These are phyloP conservation scores for Dimargaris xerosporica DNA, from an alignment of 192 early-diverging fungal species.

Conservation along the genomic window DNA sequence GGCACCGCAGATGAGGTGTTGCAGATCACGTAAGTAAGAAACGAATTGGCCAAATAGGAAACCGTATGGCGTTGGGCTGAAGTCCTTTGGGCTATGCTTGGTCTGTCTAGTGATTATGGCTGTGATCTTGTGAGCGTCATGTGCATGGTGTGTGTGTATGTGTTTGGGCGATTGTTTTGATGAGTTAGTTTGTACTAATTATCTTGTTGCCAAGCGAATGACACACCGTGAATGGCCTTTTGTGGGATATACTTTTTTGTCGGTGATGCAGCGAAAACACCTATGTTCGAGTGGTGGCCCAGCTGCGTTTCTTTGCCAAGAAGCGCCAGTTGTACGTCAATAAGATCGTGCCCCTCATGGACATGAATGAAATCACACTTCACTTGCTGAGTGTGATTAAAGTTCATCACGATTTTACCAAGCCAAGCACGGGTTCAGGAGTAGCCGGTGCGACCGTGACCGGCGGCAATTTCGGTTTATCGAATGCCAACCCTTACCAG, in stretches of 20 bases:
- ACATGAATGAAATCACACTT: conserved; percentile 62
- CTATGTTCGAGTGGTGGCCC: conserved; percentile 61
- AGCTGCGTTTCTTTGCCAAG: conserved; percentile 44
- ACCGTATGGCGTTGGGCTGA: no score
- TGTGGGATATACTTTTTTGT: no score
- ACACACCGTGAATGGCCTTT: no score
- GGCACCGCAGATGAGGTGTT: conserved; percentile 8
- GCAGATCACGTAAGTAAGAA: conserved; percentile 13
- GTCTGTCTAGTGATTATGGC: no score
- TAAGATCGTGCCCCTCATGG: conserved; percentile 42
- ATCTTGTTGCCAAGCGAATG: no score
- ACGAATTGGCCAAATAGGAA: conserved; percentile 8
- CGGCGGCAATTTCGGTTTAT: conserved; percentile 11
- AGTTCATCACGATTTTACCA: conserved; percentile 39
- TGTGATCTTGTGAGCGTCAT: no score
- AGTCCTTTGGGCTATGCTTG: no score
- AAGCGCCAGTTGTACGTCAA: conserved; percentile 34
- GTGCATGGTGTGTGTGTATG: no score
- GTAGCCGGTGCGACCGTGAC: conserved; percentile 8
- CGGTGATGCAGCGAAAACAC: conserved; percentile 29
- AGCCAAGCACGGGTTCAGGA: conserved; percentile 15
- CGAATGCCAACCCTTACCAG: conserved; percentile 7
- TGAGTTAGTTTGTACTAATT: no score
- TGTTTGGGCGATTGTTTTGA: no score
- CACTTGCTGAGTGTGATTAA: conserved; percentile 56